Percentiles rank a stretch among this genome's conserved stretches.
Evolutionary conservation across 2,329 filamentous ascomycete species (phyloP).

Genomic region (Hymenotorrendiella dingleyae): DNA sequence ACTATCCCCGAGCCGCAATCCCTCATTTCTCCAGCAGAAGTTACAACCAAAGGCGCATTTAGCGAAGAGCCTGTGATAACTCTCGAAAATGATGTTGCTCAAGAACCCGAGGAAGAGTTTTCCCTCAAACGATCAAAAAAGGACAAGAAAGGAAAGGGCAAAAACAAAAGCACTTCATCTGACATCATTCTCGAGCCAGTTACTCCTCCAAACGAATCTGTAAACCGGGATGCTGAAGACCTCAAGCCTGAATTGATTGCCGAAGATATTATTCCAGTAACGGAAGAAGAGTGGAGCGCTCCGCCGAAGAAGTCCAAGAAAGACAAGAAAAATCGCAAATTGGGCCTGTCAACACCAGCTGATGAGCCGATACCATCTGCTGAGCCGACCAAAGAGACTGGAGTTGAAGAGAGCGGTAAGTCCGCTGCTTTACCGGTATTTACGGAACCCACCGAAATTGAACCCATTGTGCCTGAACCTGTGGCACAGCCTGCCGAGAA

Average conservation of each 20-base stretch:
- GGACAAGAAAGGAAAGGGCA: constrained; percentile 13
- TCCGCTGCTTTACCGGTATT: background rate
- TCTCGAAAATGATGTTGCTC: background rate
- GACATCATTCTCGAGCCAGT: background rate
- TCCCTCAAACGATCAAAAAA: constrained; percentile 13
- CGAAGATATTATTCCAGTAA: too few species aligned
- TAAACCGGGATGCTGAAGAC: background rate
- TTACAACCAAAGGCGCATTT: too few species aligned
- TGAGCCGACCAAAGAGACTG: background rate
- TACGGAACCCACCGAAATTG: constrained; percentile 1
- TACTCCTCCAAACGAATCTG: background rate
- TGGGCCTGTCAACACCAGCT: constrained; percentile 12
- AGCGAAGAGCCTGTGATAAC: too few species aligned
- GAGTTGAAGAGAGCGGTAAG: background rate
- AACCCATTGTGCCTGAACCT: background rate
- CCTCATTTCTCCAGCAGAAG: too few species aligned
- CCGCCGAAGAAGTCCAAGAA: constrained; percentile 15
- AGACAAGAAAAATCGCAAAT: constrained; percentile 20
- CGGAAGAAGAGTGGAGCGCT: background rate
- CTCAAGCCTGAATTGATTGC: too few species aligned
- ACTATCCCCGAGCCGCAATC: too few species aligned
- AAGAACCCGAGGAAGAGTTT: background rate
- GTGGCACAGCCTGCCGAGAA: too few species aligned
- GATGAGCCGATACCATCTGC: constrained; percentile 1
- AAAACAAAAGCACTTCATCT: constrained; percentile 10